A percentile compares a stretch with the other conserved stretches of the same genome.
Conservation (phyloP, 2,329 filamentous ascomycete species). For the Akanthomyces lecanii region DNA sequence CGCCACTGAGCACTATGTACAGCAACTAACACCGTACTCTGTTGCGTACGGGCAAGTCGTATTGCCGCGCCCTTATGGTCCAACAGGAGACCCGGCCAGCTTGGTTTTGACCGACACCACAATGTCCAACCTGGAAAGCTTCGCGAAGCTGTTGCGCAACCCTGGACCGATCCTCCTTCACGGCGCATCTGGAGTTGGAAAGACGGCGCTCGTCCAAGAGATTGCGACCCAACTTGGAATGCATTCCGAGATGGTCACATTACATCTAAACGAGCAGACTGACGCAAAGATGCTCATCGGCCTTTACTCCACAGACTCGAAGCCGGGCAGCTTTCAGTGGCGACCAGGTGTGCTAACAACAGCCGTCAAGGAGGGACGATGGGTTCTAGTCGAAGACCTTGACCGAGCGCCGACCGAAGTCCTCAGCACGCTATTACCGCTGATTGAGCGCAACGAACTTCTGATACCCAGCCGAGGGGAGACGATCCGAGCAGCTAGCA, state of each 20-base stretch:
- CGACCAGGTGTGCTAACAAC: slow-evolving; percentile 88
- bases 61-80: slow-evolving; percentile 58
- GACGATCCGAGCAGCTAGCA: slow-evolving; percentile 73
- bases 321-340: slow-evolving; percentile 89
- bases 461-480: slow-evolving; percentile 87
- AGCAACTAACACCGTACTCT: slow-evolving; percentile 55
- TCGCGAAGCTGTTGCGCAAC: slow-evolving; percentile 64
- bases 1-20: slow-evolving; percentile 21
- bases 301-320: slow-evolving; percentile 84
- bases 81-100: slow-evolving; percentile 40
- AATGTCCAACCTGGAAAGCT: slow-evolving; percentile 61
- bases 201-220: slow-evolving; percentile 81
- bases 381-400: slow-evolving; percentile 96
- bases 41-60: slow-evolving; percentile 63
- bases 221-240: slow-evolving; percentile 76
- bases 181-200: slow-evolving; percentile 81
- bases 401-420: slow-evolving; percentile 94
- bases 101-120: slow-evolving; percentile 73
- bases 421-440: slow-evolving; percentile 83
- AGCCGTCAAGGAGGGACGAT: slow-evolving; percentile 87
- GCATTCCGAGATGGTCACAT: slow-evolving; percentile 77
- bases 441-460: slow-evolving; percentile 89
- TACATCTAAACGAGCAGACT: slow-evolving; percentile 96
- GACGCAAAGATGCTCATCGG: slow-evolving; percentile 96
- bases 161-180: slow-evolving; percentile 73